Percentiles rank a stretch among this genome's conserved stretches.
These are phyloP conservation scores for Eucalyptus erythrocorys DNA, from an alignment of 345 rosid species.

Conservation along the genomic window DNA sequence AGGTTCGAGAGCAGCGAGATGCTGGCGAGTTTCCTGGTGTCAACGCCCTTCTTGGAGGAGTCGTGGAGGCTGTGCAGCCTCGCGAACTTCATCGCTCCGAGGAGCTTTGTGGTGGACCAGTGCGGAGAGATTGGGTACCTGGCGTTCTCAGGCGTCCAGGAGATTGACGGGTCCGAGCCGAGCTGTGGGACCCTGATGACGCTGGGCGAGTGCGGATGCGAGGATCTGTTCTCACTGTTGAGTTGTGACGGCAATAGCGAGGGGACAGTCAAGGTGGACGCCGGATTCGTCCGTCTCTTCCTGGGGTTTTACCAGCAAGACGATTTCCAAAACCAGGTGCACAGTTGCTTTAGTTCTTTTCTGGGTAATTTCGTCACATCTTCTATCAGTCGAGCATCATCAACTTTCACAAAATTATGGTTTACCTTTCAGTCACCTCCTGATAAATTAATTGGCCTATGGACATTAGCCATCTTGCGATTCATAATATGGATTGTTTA, in stretches of 20 bases:
- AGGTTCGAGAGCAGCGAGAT: slow-evolving; percentile 76
- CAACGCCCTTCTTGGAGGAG: slow-evolving; percentile 37
- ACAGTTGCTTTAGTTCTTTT: not conserved
- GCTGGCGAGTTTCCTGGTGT: slow-evolving; percentile 39
- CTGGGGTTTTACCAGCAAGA: not conserved
- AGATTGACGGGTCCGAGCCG: not conserved
- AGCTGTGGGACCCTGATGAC: not conserved
- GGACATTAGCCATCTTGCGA: too few species aligned
- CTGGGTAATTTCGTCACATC: not conserved
- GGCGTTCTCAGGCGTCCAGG: slow-evolving; percentile 32
- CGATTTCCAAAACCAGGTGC: slow-evolving; percentile 30
- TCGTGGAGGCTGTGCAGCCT: slow-evolving; percentile 50
- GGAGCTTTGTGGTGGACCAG: slow-evolving; percentile 7
- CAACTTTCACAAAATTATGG: not conserved
- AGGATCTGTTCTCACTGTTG: not conserved
- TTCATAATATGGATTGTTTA: not conserved
- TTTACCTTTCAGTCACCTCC: not conserved
- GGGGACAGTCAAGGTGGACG: slow-evolving; percentile 37
- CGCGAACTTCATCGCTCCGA: not conserved
- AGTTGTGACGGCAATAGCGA: slow-evolving; percentile 10
- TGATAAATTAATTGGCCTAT: not conserved
- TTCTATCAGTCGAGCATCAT: rapidly evolving
- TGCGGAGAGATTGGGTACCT: slow-evolving; percentile 30
- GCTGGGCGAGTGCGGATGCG: not conserved
- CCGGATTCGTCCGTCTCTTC: slow-evolving; percentile 29